Evolutionary conservation across 73 alveolate species (phyloP).

Genomic region (Tetrahymena elliotti): DNA sequence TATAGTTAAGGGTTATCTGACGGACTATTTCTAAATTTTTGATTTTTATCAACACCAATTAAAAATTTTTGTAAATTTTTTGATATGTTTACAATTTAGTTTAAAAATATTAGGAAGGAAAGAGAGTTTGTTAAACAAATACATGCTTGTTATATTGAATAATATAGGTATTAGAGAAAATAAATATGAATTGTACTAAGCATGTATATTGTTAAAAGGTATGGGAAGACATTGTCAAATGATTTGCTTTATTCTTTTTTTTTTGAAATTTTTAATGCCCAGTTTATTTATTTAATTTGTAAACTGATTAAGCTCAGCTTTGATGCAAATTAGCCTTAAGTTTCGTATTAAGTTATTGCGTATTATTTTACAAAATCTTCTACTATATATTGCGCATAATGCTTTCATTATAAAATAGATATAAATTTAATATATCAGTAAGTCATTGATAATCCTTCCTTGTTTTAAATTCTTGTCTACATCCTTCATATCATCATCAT

Average conservation of each 20-base stretch:
- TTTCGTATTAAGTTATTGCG: background rate
- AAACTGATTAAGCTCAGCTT: background rate
- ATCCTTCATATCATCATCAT: background rate
- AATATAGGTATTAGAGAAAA: background rate
- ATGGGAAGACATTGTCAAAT: background rate
- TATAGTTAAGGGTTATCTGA: background rate
- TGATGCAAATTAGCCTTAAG: background rate
- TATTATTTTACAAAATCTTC: background rate
- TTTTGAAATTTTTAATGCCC: background rate
- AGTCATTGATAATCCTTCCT: background rate
- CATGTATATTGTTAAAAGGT: background rate
- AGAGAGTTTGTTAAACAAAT: background rate
- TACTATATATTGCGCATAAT: background rate
- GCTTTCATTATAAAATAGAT: background rate
- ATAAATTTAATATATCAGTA: background rate
- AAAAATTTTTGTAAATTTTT: background rate
- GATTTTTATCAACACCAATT: background rate
- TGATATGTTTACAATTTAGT: background rate
- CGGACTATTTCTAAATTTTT: background rate
- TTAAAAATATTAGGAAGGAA: background rate
- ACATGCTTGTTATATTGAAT: background rate
- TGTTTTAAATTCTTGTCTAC: background rate
- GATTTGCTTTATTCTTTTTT: too few relatives aligned
- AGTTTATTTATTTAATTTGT: background rate
- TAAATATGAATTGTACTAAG: background rate